A percentile compares a stretch with the other conserved stretches of the same genome.
Conservation (phyloP, 2,329 filamentous ascomycete species). For the Trichoderma brevicompactum region DNA sequence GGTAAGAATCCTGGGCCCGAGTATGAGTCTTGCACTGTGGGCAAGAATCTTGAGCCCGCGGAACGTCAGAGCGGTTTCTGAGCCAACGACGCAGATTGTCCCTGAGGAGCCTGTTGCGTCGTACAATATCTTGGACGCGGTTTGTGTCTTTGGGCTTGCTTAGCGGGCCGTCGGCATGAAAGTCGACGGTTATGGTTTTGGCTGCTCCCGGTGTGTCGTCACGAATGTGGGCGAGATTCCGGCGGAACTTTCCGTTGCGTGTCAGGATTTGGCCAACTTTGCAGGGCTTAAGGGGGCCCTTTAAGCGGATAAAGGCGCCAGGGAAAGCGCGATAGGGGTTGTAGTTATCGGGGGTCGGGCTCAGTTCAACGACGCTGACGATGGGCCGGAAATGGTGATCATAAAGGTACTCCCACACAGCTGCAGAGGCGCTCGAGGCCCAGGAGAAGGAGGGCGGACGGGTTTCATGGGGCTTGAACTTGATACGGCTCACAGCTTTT, state of each 20-base stretch:
- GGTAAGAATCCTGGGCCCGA: no score
- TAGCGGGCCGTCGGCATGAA: constrained; percentile 12
- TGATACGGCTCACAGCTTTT: not conserved
- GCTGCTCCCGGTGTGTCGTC: not conserved
- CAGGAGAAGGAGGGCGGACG: constrained; percentile 24
- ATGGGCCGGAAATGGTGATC: not conserved
- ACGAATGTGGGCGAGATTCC: not conserved
- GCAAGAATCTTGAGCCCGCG: no score
- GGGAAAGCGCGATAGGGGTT: not conserved
- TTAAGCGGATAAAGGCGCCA: not conserved
- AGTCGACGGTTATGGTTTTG: not conserved
- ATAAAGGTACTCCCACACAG: not conserved
- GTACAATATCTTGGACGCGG: no score
- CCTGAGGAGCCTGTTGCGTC: no score
- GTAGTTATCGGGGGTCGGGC: not conserved
- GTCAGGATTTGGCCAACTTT: not conserved
- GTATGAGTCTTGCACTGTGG: no score
- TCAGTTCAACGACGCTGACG: not conserved
- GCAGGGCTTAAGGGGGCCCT: not conserved
- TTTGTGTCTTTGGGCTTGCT: not conserved
- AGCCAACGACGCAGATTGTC: not conserved
- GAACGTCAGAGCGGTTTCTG: not conserved
- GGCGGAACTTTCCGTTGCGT: not conserved
- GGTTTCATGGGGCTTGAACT: constrained; percentile 1
- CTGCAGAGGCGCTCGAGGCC: constrained; percentile 13